Evolutionary conservation across 371 early-diverging fungal species (phyloP), one percentile per base, ranked within the genome.

Genomic region (Mortierella sp.): DNA sequence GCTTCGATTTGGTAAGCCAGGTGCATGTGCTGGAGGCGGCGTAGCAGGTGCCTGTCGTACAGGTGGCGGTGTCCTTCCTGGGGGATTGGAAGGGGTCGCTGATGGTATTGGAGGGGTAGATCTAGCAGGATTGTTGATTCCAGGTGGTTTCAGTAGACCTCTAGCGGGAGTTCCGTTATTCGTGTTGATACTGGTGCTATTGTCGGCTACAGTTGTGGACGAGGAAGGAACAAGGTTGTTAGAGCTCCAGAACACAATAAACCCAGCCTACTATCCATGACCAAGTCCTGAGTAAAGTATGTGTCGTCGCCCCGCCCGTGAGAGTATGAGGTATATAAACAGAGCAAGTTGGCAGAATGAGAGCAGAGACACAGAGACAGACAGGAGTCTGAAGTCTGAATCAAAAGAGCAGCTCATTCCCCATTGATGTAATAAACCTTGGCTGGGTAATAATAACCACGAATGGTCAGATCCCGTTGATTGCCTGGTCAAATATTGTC

Each of bases 11-110:
- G 75, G 72, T 61, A 66, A 32, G 22, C 66, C 55, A 2, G 83
- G 75, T n/a, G 85, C 81, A 17, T 66, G 66, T 42, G 80, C 76
- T 42, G 84, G 61, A 31, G 87, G 81, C 22, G 83, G 85, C 10
- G 85, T 76, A 15, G 65, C 57, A 37, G 83, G 81, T 40, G 76
- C 57, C 23, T 78, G 75, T n/a, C 68, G 73, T 0, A 56, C 59
- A 31, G 84, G 82, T n/a, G 83, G 84, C 15, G 75, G 82, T n/a
- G 76, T 72, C 54, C 71, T 64, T 72, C 79, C 62, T 60, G 78
- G 64, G 15, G 64, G 28, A 51, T 66, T 45, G 26, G 73, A 64
- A 26, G 83, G 76, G 4, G 74, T 57, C 35, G 82, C 74, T 58
- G 67, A 67, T 29, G 84, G 81, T 29, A 67, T 42, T 69, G 82